Conservation (phyloP, 805 yeast genomes). For the Yarrowia phangngaensis region DNA sequence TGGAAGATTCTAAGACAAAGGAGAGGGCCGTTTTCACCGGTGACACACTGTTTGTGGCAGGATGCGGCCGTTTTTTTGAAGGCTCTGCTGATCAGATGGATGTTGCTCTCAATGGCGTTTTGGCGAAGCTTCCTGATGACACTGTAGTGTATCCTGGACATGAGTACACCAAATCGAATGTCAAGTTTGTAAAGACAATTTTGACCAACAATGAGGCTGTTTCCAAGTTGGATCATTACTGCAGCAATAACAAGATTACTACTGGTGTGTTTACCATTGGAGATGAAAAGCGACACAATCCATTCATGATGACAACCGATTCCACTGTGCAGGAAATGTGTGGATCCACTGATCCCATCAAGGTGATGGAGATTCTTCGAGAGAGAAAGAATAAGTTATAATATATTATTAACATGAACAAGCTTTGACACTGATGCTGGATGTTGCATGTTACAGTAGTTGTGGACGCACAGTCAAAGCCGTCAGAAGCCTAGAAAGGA, state of each 20-base stretch:
- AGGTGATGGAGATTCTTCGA: constrained; percentile 70
- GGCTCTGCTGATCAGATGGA: constrained; percentile 84
- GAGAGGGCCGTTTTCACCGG: constrained; percentile 87
- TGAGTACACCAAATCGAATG: constrained; percentile 84
- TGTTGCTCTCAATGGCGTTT: constrained; percentile 53
- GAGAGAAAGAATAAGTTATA: constrained; percentile 60
- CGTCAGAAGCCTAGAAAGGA: no score
- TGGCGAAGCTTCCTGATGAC: constrained; percentile 60
- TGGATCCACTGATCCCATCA: constrained; percentile 48
- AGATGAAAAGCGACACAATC: constrained; percentile 80
- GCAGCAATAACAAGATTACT: constrained; percentile 59
- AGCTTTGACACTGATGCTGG: no score
- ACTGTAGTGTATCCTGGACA: constrained; percentile 90
- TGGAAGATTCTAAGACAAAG: constrained; percentile 53
- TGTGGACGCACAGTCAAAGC: no score
- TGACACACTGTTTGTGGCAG: constrained; percentile 88
- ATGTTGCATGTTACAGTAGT: no score
- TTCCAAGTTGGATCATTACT: constrained; percentile 50
- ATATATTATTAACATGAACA: background rate
- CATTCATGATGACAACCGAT: constrained; percentile 79
- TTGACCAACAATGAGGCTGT: constrained; percentile 51
- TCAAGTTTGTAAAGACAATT: constrained; percentile 67
- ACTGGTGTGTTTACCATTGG: constrained; percentile 81
- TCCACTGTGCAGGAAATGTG: constrained; percentile 52
- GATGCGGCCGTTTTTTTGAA: constrained; percentile 96